Percentiles rank a stretch among this genome's conserved stretches.
These are phyloP conservation scores for Lasiodiplodia theobromae DNA, from an alignment of 2,329 filamentous ascomycete species.

Conservation along the genomic window DNA sequence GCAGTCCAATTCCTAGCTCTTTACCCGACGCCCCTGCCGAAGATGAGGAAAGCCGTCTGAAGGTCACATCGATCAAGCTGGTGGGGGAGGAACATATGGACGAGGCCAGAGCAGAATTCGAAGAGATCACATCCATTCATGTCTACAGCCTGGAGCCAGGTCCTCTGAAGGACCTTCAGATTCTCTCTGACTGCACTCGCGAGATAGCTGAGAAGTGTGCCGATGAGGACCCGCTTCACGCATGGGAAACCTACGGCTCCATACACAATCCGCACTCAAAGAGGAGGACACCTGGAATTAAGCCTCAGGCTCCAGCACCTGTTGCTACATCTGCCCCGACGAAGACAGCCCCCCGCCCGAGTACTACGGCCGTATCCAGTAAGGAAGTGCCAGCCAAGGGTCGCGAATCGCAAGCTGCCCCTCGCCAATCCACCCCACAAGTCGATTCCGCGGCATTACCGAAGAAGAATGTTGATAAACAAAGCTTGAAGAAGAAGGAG, in stretches of 20 bases:
- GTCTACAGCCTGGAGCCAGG: slow-evolving; percentile 83
- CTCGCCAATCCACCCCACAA: slow-evolving; percentile 44
- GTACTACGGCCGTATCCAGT: slow-evolving; percentile 29
- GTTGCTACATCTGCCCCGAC: slow-evolving; percentile 34
- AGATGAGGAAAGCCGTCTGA: slow-evolving; percentile 54
- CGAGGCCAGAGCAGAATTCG: slow-evolving; percentile 71
- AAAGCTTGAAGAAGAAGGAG: slow-evolving; percentile 65
- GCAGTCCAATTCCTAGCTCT: slow-evolving; percentile 72
- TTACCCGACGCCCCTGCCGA: slow-evolving; percentile 49
- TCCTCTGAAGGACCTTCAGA: slow-evolving; percentile 66
- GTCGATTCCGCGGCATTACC: slow-evolving; percentile 35
- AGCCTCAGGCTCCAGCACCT: slow-evolving; percentile 35
- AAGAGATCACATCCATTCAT: slow-evolving; percentile 79
- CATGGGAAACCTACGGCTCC: slow-evolving; percentile 71
- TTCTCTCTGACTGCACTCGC: slow-evolving; percentile 73
- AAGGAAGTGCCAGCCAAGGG: slow-evolving; percentile 36
- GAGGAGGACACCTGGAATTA: slow-evolving; percentile 52
- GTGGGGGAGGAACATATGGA: slow-evolving; percentile 76
- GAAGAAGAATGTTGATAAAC: slow-evolving; percentile 43
- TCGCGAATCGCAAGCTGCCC: slow-evolving; percentile 43
- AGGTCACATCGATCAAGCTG: slow-evolving; percentile 68
- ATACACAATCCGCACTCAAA: slow-evolving; percentile 76
- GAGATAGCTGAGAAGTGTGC: slow-evolving; percentile 64
- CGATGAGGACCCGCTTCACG: slow-evolving; percentile 66
- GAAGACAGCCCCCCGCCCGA: slow-evolving; percentile 37